Base-by-base conservation (phyloP, 2,329 filamentous ascomycete genomes). In the Curvularia sp. region DNA sequence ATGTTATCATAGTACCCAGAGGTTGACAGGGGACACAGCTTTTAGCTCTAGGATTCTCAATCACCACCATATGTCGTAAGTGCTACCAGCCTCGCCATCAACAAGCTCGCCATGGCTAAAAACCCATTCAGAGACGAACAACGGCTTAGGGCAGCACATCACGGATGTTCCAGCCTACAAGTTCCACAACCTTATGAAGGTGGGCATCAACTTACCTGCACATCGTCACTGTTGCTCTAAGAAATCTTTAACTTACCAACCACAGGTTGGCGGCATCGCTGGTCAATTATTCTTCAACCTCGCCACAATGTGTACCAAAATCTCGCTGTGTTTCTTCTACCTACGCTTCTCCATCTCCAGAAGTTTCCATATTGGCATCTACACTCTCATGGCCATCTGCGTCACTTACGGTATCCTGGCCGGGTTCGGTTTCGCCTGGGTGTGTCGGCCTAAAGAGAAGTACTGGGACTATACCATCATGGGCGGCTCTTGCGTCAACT, bases 391-490 rank as follows among this genome's bases (percentile, higher is more conserved):
- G 55, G 47, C 53, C n/a, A 39, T 63, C 5, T 60, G 59, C 12
- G 27, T 64, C 52, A 49, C 63, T 12, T 60, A 66, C 45, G 60
- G 64, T 27, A 36, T 50, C 12, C 53, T 62, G 4, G 50, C 59
- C 6, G 64, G 57, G 2, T 61, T 63, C 48, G 61, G 61, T 3
- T 66, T 66, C 32, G 43, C 48, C 5, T 66, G 64, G 64, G 57
- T 64, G 8, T 66, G 64, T 19, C 53, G 61, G 10, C 64, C 64
- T 6, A 60, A 61, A 7, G 57, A 53, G 21, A 64, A 63, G 15
- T 66, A 66, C 32, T 66, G 64, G 61, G 59, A 64, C 30, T 66
- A 58, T 13, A 57, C 59, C 5, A 63, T 63, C 32, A 42, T 18
- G 5, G 60, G 55, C 5, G 64, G 61, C 21, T 49, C 25, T 8